Evolutionary conservation across 1,139 yeast species (phyloP).

Genomic region (Suhomyces bokatorum): DNA sequence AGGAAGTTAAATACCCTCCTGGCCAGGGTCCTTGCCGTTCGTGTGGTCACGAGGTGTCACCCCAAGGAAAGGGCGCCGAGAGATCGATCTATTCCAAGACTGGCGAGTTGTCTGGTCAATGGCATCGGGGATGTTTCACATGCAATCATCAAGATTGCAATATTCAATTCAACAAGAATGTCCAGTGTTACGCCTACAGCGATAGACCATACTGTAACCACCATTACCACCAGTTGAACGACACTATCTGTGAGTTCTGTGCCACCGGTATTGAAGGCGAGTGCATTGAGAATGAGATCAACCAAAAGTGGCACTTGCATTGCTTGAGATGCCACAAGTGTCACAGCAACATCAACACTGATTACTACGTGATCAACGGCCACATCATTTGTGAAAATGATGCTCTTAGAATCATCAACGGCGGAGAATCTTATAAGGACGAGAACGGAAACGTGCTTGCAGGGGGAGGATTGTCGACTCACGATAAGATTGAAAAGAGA

Average conservation of each 20-base stretch:
- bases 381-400: conserved; percentile 53
- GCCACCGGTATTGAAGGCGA: conserved; percentile 82
- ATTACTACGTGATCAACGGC: conserved; percentile 57
- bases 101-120: conserved; percentile 83
- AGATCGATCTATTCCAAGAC: conserved; percentile 71
- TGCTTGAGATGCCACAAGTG: conserved; percentile 65
- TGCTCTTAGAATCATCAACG: conserved; percentile 32
- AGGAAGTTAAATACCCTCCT: conserved; percentile 41
- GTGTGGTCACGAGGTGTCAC: conserved; percentile 50
- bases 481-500: conserved; percentile 46
- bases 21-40: conserved; percentile 76
- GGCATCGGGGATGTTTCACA: conserved; percentile 86
- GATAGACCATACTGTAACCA: conserved; percentile 80
- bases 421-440: conserved; percentile 24
- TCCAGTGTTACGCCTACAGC: conserved; percentile 74
- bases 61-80: conserved; percentile 49
- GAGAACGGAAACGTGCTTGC: conserved; percentile 23
- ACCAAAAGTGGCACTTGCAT: conserved; percentile 63
- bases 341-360: conserved; percentile 44
- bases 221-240: conserved; percentile 79
- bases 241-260: conserved; percentile 74
- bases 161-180: conserved; percentile 54
- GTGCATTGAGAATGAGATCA: conserved; percentile 75
- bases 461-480: conserved; percentile 30
- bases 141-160: conserved; percentile 61